Percentiles rank a stretch among this genome's conserved stretches.
phyloP scores from a whole-genome alignment of 768 basidiomycete species.

The Floccularia luteovirens region DNA sequence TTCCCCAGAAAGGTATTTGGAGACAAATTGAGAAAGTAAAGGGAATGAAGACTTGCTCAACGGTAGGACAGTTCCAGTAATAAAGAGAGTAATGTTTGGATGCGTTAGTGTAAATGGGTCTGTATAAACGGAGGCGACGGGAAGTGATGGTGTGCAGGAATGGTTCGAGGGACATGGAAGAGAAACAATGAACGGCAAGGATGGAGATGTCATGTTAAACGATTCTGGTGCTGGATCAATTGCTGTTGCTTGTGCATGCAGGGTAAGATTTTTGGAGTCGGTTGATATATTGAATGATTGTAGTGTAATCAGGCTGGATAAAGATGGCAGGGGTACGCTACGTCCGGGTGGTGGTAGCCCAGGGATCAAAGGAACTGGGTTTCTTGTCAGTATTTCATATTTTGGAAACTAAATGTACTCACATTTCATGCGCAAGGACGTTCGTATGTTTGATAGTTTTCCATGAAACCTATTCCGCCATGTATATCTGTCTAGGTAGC shows the following conservation, averaged over 20 bases:
- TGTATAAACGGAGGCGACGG: constrained; percentile 48
- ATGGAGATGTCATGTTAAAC: constrained; percentile 43
- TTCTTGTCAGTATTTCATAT: constrained; percentile 6
- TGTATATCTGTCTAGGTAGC: constrained; percentile 26
- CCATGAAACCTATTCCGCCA: constrained; percentile 41
- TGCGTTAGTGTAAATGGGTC: constrained; percentile 53
- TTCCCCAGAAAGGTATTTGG: constrained; percentile 52
- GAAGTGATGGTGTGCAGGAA: constrained; percentile 18
- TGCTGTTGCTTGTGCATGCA: constrained; percentile 48
- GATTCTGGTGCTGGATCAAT: constrained; percentile 47
- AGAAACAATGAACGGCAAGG: constrained; percentile 56
- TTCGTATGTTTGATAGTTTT: constrained; percentile 35
- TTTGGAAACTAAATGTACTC: constrained; percentile 15
- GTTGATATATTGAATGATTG: constrained; percentile 42
- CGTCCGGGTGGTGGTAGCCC: constrained; percentile 56
- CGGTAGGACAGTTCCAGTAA: constrained; percentile 53
- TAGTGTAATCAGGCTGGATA: constrained; percentile 55
- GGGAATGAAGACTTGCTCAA: constrained; percentile 29
- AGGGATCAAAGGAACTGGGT: constrained; percentile 54
- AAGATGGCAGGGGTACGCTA: constrained; percentile 40
- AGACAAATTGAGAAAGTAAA: constrained; percentile 53
- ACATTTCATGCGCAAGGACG: constrained; percentile 46
- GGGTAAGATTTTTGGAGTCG: constrained; percentile 20
- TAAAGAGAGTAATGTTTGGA: constrained; percentile 56
- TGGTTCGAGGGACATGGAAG: constrained; percentile 24